A percentile compares a stretch with the other conserved stretches of the same genome.
These are phyloP conservation scores for Curvularia lunata DNA, from an alignment of 2,329 filamentous ascomycete genomes.

Conservation along the genomic window DNA sequence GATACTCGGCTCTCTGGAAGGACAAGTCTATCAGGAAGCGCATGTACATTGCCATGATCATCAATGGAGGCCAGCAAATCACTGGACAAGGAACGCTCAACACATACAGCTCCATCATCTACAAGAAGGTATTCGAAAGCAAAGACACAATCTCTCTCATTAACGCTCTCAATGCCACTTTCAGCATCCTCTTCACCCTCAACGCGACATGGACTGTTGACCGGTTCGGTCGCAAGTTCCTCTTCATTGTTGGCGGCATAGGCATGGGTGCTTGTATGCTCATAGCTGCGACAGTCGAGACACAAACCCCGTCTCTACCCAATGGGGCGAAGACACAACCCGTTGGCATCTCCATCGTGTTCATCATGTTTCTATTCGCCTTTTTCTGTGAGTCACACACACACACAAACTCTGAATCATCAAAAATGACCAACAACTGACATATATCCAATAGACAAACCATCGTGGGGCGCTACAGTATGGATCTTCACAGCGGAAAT, in stretches of 20 bases:
- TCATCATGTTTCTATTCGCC: slow-evolving; percentile 70
- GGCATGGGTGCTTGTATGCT: slow-evolving; percentile 76
- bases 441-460: slow-evolving; percentile 59
- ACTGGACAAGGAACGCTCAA: slow-evolving; percentile 76
- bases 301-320: slow-evolving; percentile 60
- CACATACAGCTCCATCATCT: slow-evolving; percentile 75
- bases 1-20: slow-evolving; percentile 72
- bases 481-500: slow-evolving; percentile 76
- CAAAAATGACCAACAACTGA: slow-evolving; percentile 27
- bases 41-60: slow-evolving; percentile 67
- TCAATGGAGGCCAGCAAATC: slow-evolving; percentile 75
- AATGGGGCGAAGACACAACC: slow-evolving; percentile 62
- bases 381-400: slow-evolving; percentile 60
- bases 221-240: slow-evolving; percentile 71
- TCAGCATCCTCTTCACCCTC: slow-evolving; percentile 74
- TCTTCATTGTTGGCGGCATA: slow-evolving; percentile 70
- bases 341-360: slow-evolving; percentile 72
- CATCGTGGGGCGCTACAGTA: slow-evolving; percentile 71
- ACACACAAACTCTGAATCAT: neutral
- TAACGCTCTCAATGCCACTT: slow-evolving; percentile 76
- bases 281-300: slow-evolving; percentile 64
- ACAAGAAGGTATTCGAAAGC: slow-evolving; percentile 70
- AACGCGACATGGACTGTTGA: slow-evolving; percentile 77
- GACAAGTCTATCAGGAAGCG: slow-evolving; percentile 72
- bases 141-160: slow-evolving; percentile 68